phyloP scores from a whole-genome alignment of 2,329 filamentous ascomycete genomes.

The Colletotrichum theobromicola region DNA sequence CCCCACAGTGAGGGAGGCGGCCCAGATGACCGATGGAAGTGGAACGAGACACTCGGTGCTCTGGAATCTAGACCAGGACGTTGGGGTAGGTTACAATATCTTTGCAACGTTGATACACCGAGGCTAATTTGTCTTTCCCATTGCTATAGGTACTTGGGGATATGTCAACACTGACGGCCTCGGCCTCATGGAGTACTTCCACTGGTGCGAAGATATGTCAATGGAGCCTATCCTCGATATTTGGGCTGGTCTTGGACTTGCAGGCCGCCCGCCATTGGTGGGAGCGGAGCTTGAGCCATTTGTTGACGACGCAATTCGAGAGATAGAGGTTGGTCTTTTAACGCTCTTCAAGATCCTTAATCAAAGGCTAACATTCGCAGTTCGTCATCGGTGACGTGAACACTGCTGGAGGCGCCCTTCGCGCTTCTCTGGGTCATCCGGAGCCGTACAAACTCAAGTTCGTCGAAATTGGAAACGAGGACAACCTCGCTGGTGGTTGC shows the following conservation, averaged over 20 bases:
- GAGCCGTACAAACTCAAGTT: background rate
- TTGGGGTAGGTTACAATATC: background rate
- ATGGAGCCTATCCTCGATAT: background rate
- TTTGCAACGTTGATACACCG: accelerated
- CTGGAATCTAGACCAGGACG: background rate
- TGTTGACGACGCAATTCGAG: background rate
- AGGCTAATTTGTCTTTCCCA: accelerated
- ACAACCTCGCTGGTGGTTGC: background rate
- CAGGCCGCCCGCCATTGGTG: background rate
- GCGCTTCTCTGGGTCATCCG: background rate
- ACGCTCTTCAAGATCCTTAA: background rate
- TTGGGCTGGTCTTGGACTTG: background rate
- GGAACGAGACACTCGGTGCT: background rate
- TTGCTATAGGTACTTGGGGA: background rate
- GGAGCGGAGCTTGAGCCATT: background rate
- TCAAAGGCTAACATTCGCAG: background rate
- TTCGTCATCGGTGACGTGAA: background rate
- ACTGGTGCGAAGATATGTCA: background rate
- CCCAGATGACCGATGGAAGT: background rate
- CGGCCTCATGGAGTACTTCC: background rate
- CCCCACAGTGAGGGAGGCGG: background rate
- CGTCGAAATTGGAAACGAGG: background rate
- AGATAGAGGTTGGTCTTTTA: background rate
- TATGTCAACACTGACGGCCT: background rate
- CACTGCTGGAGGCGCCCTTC: background rate